Percentiles rank a stretch among this genome's conserved stretches.
These are phyloP conservation scores for Penicillium pulvis DNA, from an alignment of 495 filamentous ascomycete species.

Conservation along the genomic window DNA sequence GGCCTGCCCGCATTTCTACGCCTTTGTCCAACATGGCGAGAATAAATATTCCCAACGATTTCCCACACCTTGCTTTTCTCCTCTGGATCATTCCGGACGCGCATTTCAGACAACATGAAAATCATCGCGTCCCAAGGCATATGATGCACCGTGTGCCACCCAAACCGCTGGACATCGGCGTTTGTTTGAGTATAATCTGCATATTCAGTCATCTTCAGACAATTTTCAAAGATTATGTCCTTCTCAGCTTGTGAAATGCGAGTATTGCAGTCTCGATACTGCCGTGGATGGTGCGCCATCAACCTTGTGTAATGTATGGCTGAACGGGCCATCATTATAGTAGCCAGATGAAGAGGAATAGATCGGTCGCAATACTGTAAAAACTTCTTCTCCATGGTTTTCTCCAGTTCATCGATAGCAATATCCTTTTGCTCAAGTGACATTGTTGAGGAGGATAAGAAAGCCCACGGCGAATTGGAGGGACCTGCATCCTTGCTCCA, in stretches of 20 bases:
- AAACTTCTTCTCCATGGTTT: slow-evolving; percentile 45
- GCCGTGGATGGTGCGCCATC: slow-evolving; percentile 45
- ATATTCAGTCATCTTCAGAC: slow-evolving; percentile 41
- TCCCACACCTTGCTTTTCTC: slow-evolving; percentile 38
- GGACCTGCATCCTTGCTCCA: slow-evolving; percentile 22
- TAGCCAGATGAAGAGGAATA: slow-evolving; percentile 62
- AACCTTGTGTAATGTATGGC: slow-evolving; percentile 38
- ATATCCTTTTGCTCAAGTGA: slow-evolving; percentile 51
- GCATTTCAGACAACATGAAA: slow-evolving; percentile 43
- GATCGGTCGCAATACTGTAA: slow-evolving; percentile 59
- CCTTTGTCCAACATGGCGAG: slow-evolving; percentile 27
- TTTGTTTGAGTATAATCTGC: slow-evolving; percentile 31
- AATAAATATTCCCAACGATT: slow-evolving; percentile 33
- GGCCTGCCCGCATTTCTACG: slow-evolving; percentile 21
- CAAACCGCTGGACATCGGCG: slow-evolving; percentile 29
- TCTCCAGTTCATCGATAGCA: slow-evolving; percentile 39
- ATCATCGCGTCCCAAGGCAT: slow-evolving; percentile 48
- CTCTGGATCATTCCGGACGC: slow-evolving; percentile 27
- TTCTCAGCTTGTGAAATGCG: slow-evolving; percentile 37
- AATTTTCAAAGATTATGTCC: slow-evolving; percentile 40
- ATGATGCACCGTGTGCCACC: slow-evolving; percentile 40
- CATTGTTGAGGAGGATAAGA: slow-evolving; percentile 32
- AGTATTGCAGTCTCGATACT: slow-evolving; percentile 30
- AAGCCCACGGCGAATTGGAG: slow-evolving; percentile 37
- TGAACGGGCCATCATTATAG: slow-evolving; percentile 45